Conservation (phyloP, 2,329 filamentous ascomycete species). For the Samsoniella hepiali region DNA sequence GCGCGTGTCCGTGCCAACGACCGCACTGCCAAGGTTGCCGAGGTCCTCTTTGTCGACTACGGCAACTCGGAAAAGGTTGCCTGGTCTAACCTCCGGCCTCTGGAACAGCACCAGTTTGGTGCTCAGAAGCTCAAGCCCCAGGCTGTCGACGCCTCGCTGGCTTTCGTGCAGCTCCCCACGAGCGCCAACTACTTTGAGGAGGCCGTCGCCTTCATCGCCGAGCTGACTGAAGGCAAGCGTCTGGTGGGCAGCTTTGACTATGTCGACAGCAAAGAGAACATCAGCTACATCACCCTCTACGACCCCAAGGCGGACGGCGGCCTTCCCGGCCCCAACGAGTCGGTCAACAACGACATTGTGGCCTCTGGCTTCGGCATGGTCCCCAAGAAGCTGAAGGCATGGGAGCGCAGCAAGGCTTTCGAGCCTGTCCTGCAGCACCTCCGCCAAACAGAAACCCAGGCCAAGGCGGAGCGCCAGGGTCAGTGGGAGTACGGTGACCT, state of each 20-base stretch:
- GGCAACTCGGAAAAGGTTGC: slow-evolving; percentile 88
- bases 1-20: slow-evolving; percentile 89
- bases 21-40: slow-evolving; percentile 80
- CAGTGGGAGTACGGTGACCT: slow-evolving; percentile 99
- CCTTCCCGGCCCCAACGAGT: slow-evolving; percentile 62
- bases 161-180: slow-evolving; percentile 83
- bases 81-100: slow-evolving; percentile 79
- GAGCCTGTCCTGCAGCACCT: slow-evolving; percentile 69
- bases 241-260: slow-evolving; percentile 91
- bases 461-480: slow-evolving; percentile 75
- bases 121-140: slow-evolving; percentile 80
- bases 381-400: slow-evolving; percentile 83
- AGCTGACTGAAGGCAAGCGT: slow-evolving; percentile 69
- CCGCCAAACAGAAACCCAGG: slow-evolving; percentile 69
- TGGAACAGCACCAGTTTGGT: slow-evolving; percentile 75
- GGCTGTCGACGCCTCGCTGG: slow-evolving; percentile 80
- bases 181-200: slow-evolving; percentile 80
- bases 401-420: slow-evolving; percentile 73
- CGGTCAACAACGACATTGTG: slow-evolving; percentile 85
- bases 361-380: slow-evolving; percentile 86
- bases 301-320: slow-evolving; percentile 64
- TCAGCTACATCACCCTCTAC: slow-evolving; percentile 83
- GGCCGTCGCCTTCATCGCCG: slow-evolving; percentile 69
- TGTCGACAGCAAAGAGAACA: slow-evolving; percentile 72
- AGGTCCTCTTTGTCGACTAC: slow-evolving; percentile 94